These are phyloP conservation scores for Colletotrichum filicis DNA, from an alignment of 2,329 filamentous ascomycete species.

Conservation along the genomic window DNA sequence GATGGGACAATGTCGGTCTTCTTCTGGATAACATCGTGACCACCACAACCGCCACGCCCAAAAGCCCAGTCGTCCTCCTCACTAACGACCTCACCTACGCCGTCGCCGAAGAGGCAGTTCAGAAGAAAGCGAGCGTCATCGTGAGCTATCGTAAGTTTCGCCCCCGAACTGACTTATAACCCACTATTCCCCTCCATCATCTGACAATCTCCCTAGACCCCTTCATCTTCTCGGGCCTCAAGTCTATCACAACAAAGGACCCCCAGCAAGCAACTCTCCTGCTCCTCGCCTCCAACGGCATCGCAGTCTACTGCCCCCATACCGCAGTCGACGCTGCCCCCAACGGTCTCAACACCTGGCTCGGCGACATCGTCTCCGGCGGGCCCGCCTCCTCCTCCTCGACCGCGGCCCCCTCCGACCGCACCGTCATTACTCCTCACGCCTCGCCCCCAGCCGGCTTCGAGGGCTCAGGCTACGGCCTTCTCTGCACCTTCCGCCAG, in stretches of 20 bases:
- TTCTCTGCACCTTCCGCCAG: constrained; percentile 54
- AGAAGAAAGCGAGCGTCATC: constrained; percentile 79
- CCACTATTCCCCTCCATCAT: neutral
- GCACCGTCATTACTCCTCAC: constrained; percentile 59
- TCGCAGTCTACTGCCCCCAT: constrained; percentile 96
- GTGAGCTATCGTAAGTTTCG: constrained; percentile 81
- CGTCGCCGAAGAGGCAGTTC: constrained; percentile 91
- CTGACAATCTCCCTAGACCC: constrained; percentile 70
- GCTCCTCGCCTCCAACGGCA: constrained; percentile 82
- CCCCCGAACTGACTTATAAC: too few relatives aligned
- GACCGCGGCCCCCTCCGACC: constrained; percentile 45
- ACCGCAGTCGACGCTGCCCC: constrained; percentile 91
- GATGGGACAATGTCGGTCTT: constrained; percentile 97
- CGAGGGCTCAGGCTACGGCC: constrained; percentile 64
- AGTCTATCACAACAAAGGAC: constrained; percentile 85
- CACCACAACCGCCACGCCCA: constrained; percentile 41
- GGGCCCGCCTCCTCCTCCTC: constrained; percentile 35
- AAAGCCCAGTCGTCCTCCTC: constrained; percentile 57
- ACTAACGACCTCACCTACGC: constrained; percentile 91
- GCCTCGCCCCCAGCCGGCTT: constrained; percentile 52
- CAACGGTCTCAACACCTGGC: constrained; percentile 91
- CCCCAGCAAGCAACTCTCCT: constrained; percentile 89
- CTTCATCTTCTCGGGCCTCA: constrained; percentile 94
- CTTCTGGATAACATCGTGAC: constrained; percentile 61
- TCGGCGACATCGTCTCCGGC: constrained; percentile 84